Percentiles rank a stretch among this genome's conserved stretches.
These are phyloP conservation scores for Aspergillus egyptiacus DNA, from an alignment of 495 filamentous ascomycete species.

Conservation along the genomic window DNA sequence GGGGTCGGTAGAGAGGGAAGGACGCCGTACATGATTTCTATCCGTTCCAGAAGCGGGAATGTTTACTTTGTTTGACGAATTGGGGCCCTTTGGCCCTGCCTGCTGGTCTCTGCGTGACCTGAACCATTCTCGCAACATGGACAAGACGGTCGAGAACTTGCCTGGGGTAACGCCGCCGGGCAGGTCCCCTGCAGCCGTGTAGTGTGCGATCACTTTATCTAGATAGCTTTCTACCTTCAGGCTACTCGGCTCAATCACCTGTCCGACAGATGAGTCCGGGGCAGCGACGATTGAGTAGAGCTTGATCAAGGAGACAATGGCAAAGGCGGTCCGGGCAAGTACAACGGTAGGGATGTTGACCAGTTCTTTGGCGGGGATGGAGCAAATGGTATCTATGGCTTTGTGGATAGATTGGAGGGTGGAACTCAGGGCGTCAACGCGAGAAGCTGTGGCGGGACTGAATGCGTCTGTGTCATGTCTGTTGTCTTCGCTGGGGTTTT, in stretches of 20 bases:
- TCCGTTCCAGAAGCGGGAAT: not conserved
- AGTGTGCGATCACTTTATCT: constrained; percentile 58
- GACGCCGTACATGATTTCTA: constrained; percentile 3
- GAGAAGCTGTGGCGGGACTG: constrained; percentile 49
- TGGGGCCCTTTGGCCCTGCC: constrained; percentile 21
- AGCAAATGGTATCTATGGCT: constrained; percentile 64
- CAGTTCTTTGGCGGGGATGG: constrained; percentile 54
- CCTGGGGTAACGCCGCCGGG: constrained; percentile 62
- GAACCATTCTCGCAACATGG: constrained; percentile 71
- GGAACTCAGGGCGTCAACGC: constrained; percentile 65
- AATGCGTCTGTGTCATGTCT: constrained; percentile 24
- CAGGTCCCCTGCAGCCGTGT: constrained; percentile 56
- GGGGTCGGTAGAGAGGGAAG: not conserved
- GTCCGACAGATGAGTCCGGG: constrained; percentile 63
- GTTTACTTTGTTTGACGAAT: not conserved
- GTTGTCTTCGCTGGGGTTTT: constrained; percentile 47
- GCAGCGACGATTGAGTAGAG: constrained; percentile 72
- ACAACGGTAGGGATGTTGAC: constrained; percentile 69
- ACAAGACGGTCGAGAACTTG: constrained; percentile 72
- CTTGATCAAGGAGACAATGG: constrained; percentile 81
- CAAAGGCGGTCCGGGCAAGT: constrained; percentile 74
- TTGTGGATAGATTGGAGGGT: constrained; percentile 68
- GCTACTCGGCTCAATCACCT: constrained; percentile 66
- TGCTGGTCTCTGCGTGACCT: constrained; percentile 41
- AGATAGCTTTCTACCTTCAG: constrained; percentile 73